These are phyloP conservation scores for Edaphochlamys debaryana DNA, from an alignment of 139 green algal genomes.

Conservation along the genomic window DNA sequence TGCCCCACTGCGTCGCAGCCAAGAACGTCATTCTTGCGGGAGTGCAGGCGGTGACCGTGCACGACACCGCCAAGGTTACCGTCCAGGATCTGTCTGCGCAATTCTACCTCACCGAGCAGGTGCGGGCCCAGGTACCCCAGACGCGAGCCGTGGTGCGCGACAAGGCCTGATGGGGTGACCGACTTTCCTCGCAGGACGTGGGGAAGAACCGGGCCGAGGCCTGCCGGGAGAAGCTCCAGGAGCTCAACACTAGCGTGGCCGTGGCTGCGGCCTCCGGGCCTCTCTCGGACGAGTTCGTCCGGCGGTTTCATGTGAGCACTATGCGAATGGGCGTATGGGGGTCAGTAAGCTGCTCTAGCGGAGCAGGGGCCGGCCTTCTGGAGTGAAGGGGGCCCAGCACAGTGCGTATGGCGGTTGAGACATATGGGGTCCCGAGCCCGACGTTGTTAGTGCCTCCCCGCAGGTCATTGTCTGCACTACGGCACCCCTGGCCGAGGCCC, in stretches of 20 bases:
- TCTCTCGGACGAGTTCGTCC: slow-evolving; percentile 77
- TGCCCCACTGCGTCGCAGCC: too few species aligned
- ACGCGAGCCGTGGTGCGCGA: too few species aligned
- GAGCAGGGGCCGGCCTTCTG: too few species aligned
- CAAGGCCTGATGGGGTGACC: too few species aligned
- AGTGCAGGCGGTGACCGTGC: slow-evolving; percentile 90
- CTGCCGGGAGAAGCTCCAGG: slow-evolving; percentile 91
- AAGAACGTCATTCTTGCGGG: slow-evolving; percentile 99
- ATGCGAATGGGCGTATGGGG: too few species aligned
- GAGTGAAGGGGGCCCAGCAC: not conserved
- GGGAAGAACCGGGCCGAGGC: slow-evolving; percentile 91
- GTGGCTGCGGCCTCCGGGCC: slow-evolving; percentile 69
- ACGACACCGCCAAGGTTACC: slow-evolving; percentile 74
- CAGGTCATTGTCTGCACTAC: slow-evolving; percentile 91
- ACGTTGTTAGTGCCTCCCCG: too few species aligned
- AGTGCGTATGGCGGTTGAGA: too few species aligned
- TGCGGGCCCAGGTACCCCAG: not conserved
- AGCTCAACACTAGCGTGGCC: slow-evolving; percentile 93
- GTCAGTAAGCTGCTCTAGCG: too few species aligned
- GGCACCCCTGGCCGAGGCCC: slow-evolving; percentile 66
- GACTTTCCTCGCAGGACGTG: slow-evolving; percentile 65
- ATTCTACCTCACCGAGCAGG: slow-evolving; percentile 93
- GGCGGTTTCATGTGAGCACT: slow-evolving; percentile 80
- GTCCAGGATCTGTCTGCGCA: slow-evolving; percentile 86
- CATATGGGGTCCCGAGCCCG: too few species aligned